Evolutionary conservation across 1,284 basidiomycete species (phyloP), one percentile per base, ranked within the genome.

Genomic region (Trichosporon ovoides): DNA sequence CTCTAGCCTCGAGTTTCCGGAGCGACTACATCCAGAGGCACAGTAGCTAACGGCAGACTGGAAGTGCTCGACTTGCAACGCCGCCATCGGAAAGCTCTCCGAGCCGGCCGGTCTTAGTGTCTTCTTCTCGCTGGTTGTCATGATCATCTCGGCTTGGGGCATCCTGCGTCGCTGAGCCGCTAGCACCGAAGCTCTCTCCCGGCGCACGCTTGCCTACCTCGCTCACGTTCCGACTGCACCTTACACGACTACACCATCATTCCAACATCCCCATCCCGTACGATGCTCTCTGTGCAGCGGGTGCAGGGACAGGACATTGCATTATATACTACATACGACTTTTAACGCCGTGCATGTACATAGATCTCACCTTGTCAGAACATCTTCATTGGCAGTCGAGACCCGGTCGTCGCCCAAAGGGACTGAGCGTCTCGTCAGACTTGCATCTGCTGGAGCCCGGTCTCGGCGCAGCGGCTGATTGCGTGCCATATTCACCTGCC

Each of bases 91-190:
- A 33, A 53, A 60, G 20, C 52, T 75, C 50, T 67, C 84, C 20
- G 83, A 87, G 64, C 89, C 89, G 0, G 83, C 83, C 0, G 81
- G 85, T 58, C 75, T 88, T 58, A 84, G 84, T 49, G 68, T 90
- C 51, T 52, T 88, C 38, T 82, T 85, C 19, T 88, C 87, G 2
- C 70, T 89, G 50, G 69, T 90, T 58, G 79, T 90, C 65, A 83
- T 89, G 72, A 77, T 90, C 69, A 75, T 91, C 46, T 87, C 87
- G 16, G 87, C 87, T 6, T 84, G 85, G 73, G 80, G 83, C 6
- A 71, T 89, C 49, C 74, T 89, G 16, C 81, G 87, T 37, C 60
- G 68, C 36, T 55, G 31, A 51, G 6, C 22, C 9, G 22, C 22
- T 43, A 11, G 14, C 43, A 12, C 24, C 28, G 40, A 20, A 46